These are phyloP conservation scores for Polyplosphaeria fusca DNA, from an alignment of 495 filamentous ascomycete genomes.

Conservation along the genomic window DNA sequence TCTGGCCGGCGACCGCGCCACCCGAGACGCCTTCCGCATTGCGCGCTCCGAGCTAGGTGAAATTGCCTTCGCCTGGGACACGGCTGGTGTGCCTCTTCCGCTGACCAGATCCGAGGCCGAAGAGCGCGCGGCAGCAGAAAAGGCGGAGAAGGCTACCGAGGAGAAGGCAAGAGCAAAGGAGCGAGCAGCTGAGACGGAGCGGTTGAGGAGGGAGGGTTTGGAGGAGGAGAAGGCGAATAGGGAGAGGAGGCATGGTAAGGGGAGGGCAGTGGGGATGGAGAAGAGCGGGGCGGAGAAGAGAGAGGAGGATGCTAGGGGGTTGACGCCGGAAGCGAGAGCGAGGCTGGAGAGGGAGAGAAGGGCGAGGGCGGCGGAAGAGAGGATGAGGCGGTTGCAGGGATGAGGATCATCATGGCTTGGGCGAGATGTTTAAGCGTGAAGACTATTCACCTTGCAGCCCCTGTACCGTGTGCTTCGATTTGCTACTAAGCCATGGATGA, in stretches of 20 bases:
- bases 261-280: conserved; percentile 50
- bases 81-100: conserved; percentile 64
- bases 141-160: conserved; percentile 46
- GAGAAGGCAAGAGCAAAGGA: conserved; percentile 57
- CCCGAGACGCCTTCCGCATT: conserved; percentile 87
- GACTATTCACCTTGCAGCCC: too few species aligned
- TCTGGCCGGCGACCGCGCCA: conserved; percentile 78
- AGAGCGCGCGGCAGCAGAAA: conserved; percentile 60
- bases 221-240: conserved; percentile 57
- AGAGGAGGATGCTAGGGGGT: conserved; percentile 75
- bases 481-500: too few species aligned
- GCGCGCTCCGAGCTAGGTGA: conserved; percentile 81
- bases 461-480: too few species aligned
- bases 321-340: conserved; percentile 81
- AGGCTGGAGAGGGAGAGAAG: conserved; percentile 75
- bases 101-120: conserved; percentile 68
- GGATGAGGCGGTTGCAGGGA: conserved; percentile 53
- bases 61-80: conserved; percentile 72
- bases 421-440: too few species aligned
- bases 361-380: conserved; percentile 83
- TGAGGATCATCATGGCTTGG: too few species aligned
- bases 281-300: conserved; percentile 72
- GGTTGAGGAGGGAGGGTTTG: conserved; percentile 40
- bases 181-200: conserved; percentile 46
- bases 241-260: conserved; percentile 60